phyloP scores from a whole-genome alignment of 805 yeast genomes.

The Peterozyma xylosa region DNA sequence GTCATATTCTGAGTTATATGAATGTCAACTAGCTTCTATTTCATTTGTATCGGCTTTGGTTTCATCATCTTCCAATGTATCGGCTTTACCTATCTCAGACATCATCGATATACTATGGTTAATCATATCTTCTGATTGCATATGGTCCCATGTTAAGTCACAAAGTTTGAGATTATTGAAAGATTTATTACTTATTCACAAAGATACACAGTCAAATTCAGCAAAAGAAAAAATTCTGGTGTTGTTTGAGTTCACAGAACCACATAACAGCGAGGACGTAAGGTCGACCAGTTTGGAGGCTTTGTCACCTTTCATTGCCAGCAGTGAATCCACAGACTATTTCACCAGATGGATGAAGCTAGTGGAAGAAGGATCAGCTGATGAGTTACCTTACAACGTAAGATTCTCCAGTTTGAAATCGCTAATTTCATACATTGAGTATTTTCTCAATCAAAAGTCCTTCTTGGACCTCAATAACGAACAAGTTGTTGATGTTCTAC shows the following conservation, averaged over 20 bases:
- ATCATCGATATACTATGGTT: constrained; percentile 15
- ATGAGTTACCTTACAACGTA: constrained; percentile 38
- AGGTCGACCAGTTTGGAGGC: constrained; percentile 41
- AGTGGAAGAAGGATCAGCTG: constrained; percentile 38
- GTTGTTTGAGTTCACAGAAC: constrained; percentile 16
- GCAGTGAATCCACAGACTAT: constrained; percentile 5
- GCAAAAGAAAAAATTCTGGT: constrained; percentile 21
- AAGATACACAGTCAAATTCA: constrained; percentile 9
- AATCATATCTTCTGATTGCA: constrained; percentile 12
- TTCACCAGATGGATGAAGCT: constrained; percentile 20
- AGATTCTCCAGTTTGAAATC: constrained; percentile 41
- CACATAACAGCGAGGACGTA: constrained; percentile 34
- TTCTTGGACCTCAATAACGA: background rate
- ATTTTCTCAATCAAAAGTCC: background rate
- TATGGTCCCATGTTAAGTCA: constrained; percentile 40
- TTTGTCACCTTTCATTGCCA: constrained; percentile 35
- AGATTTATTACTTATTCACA: constrained; percentile 11
- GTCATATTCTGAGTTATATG: constrained; percentile 30
- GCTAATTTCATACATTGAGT: constrained; percentile 21
- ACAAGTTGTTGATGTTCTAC: constrained; percentile 10
- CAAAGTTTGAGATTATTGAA: constrained; percentile 28
- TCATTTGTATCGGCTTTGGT: constrained; percentile 16
- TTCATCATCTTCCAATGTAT: constrained; percentile 1
- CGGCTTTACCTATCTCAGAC: constrained; percentile 1
- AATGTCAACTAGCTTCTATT: constrained; percentile 37